Evolutionary conservation across 179 eudicot species (phyloP).

Genomic region (Pouteria campechiana): DNA sequence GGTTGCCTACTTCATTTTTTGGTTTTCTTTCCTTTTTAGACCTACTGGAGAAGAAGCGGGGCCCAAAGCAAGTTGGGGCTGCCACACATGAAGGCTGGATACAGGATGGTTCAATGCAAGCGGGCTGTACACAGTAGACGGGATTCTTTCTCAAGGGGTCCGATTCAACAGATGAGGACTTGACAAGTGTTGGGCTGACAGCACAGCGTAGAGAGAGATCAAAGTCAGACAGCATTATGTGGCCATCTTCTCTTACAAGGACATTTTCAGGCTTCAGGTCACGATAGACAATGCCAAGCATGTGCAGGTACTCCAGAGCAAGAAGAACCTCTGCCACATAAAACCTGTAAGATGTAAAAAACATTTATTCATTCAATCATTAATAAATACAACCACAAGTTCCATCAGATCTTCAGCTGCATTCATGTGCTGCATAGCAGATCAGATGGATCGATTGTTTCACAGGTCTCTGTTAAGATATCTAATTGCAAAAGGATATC

Average conservation of each 20-base stretch:
- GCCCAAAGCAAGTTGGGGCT: conserved; percentile 57
- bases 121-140: conserved; percentile 51
- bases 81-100: conserved; percentile 60
- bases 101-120: conserved; percentile 69
- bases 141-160: conserved; percentile 41
- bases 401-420: conserved; percentile 24
- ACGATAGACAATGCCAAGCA: conserved; percentile 77
- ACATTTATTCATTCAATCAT: conserved; percentile 8
- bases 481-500: no score
- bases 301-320: conserved; percentile 77
- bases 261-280: conserved; percentile 80
- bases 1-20: conserved; percentile 45
- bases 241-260: conserved; percentile 75
- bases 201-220: conserved; percentile 74
- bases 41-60: conserved; percentile 57
- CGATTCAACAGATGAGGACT: conserved; percentile 27
- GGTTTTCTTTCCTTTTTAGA: conserved; percentile 55
- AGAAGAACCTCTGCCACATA: conserved; percentile 75
- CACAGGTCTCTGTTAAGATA: no score
- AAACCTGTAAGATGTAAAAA: conserved; percentile 31
- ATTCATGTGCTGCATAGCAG: conserved; percentile 25
- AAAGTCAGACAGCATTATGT: conserved; percentile 75
- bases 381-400: conserved; percentile 14
- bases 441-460: no score
- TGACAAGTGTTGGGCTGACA: conserved; percentile 64